Evolutionary conservation across 148 eudicot genomes (phyloP), one percentile per base, ranked within the genome.

Genomic region (Spergularia marina): DNA sequence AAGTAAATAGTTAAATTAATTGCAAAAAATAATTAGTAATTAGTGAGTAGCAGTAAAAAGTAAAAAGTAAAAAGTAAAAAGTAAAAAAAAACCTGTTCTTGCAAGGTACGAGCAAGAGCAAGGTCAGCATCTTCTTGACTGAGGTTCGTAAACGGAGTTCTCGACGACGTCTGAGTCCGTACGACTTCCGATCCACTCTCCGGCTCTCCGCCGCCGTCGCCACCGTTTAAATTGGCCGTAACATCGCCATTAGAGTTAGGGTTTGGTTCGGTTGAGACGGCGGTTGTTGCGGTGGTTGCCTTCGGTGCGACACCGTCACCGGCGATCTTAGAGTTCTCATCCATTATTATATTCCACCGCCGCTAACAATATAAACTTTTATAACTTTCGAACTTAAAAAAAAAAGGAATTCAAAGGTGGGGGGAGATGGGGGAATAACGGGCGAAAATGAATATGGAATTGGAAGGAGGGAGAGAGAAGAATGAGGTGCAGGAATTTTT

Each of bases 111-210:
- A 65, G 98, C 98, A 36, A 94, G 98, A 70, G 98, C 98, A 17
- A 91, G 98, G 86, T 94, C 98, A 76, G 98, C 97, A 53, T 94
- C 98, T 44, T 84, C 93, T 84, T 94, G 97, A 75, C 89, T 90
- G 77, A 94, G 93, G 76, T 86, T 85, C 30, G 98, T 88, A 74
- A 94, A 94, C 8, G 97, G 91, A 69, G 90, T 90, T 81, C 97
- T 79, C 0, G 83, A 58, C 23, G 84, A 80, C 69, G 78, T 57
- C 44, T 81, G 76, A 17, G 75, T 39, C 49, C 53, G 65, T 3
- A 41, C 70, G 41, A 9, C 70, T 53, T 54, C 72, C 12, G 65
- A 70, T 36, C 62, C 82, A 61, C 17, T 57, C 3, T 69, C 77
- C 14, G 65, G 9, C 10, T 52, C 72, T 15, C 12, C 86, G 4